phyloP scores from a whole-genome alignment of 805 yeast species.

The Cyberlindnera euphorbiiphila region DNA sequence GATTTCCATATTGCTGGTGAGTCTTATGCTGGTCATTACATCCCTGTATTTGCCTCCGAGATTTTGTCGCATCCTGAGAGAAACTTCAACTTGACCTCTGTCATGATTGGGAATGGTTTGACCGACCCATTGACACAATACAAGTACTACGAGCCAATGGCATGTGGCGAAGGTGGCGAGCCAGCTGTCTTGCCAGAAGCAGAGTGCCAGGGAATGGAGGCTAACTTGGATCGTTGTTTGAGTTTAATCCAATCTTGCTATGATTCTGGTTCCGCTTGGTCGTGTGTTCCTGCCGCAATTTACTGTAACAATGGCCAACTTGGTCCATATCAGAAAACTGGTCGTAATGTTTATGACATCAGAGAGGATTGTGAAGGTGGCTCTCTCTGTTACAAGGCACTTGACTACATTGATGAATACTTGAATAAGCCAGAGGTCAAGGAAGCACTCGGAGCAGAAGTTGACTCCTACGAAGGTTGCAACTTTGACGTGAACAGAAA shows the following conservation, averaged over 20 bases:
- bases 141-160: constrained; percentile 84
- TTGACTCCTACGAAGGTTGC: constrained; percentile 70
- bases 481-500: constrained; percentile 73
- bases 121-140: constrained; percentile 82
- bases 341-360: constrained; percentile 88
- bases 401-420: constrained; percentile 71
- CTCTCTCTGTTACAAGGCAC: constrained; percentile 72
- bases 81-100: constrained; percentile 64
- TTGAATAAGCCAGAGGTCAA: constrained; percentile 75
- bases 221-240: constrained; percentile 72
- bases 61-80: constrained; percentile 64
- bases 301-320: constrained; percentile 85
- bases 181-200: constrained; percentile 74
- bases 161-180: constrained; percentile 88
- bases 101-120: constrained; percentile 87
- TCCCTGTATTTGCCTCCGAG: constrained; percentile 84
- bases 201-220: constrained; percentile 69
- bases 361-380: constrained; percentile 73
- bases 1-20: constrained; percentile 91
- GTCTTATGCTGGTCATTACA: constrained; percentile 91
- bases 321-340: constrained; percentile 80
- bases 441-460: constrained; percentile 87
- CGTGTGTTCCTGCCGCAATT: constrained; percentile 87
- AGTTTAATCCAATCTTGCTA: constrained; percentile 77
- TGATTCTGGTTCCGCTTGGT: constrained; percentile 64